Base-by-base conservation (phyloP, 2,329 filamentous ascomycete genomes). In the Chalaropsis ovoidea region DNA sequence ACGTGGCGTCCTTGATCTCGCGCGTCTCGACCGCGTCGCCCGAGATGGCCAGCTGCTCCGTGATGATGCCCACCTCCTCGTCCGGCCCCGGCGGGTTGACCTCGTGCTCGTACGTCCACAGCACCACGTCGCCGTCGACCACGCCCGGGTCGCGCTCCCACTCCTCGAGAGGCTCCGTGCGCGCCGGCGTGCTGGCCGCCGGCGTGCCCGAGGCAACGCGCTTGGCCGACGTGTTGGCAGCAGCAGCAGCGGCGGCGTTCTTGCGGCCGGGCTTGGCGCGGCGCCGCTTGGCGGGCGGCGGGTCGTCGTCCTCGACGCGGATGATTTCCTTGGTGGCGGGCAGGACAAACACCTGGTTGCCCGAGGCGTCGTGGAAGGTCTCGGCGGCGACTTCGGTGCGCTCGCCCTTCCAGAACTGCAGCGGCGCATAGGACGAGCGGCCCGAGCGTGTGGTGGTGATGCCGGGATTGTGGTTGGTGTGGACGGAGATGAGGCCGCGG, bases 371-470 rank as follows among this genome's bases (percentile, higher is more conserved):
- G 54, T 75, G 73, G 35, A 72, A 74, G 61, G 85, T 83, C 27
- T 84, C 82, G 19, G 82, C 79, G 63, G 86, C 85, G 71, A 86
- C 89, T 24, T 90, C 82, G 60, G 88, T 83, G 64, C 83, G 83
- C 73, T 97, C 93, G 69, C 91, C 91, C 71, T 86, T 86, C 93
- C 93, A 97, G 73, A 82, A 95, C 31, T 89, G 85, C 42, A 96
- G 76, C 0, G 92, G 94, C 68, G 84, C 84, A 68, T 90, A 86
- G 10, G 89, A 90, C 63, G 85, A 83, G 66, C 94, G 84, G 1
- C 90, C 92, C 13, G 87, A 93, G 64, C 90, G 86, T 62, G 86
- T 89, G 56, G 80, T 82, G 39, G 79, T 79, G 68, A 82, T 77
- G 31, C 3, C 31, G 31, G 2, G 31, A 31, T 76, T 78, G 64